phyloP scores from a whole-genome alignment of 805 yeast genomes.

The Starmerella scarabaei region DNA sequence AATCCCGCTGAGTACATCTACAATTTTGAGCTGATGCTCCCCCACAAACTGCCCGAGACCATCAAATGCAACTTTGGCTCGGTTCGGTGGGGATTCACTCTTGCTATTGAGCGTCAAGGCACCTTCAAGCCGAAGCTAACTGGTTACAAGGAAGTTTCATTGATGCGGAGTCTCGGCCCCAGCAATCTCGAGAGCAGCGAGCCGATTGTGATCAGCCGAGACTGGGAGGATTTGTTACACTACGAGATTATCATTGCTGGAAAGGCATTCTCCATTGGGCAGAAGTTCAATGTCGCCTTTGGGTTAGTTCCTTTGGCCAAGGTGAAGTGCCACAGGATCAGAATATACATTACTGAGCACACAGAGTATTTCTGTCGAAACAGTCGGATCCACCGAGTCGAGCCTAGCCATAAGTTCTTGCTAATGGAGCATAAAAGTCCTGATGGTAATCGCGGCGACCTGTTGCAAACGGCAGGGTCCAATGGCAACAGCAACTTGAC shows the following conservation, averaged over 20 bases:
- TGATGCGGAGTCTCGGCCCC: slow-evolving; percentile 67
- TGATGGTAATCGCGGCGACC: slow-evolving; percentile 23
- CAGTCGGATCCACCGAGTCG: slow-evolving; percentile 81
- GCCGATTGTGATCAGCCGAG: slow-evolving; percentile 78
- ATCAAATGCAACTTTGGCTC: slow-evolving; percentile 68
- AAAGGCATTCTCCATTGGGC: slow-evolving; percentile 72
- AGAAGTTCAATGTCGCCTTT: slow-evolving; percentile 72
- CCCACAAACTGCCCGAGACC: slow-evolving; percentile 71
- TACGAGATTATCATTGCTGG: slow-evolving; percentile 88
- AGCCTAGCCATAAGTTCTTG: slow-evolving; percentile 71
- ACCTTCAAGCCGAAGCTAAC: slow-evolving; percentile 67
- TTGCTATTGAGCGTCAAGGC: slow-evolving; percentile 61
- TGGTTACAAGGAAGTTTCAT: slow-evolving; percentile 48
- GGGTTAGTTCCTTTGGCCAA: slow-evolving; percentile 77
- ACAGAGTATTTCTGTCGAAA: slow-evolving; percentile 78
- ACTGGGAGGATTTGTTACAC: slow-evolving; percentile 85
- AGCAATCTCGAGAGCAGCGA: slow-evolving; percentile 77
- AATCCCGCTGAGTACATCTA: slow-evolving; percentile 85
- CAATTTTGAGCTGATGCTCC: slow-evolving; percentile 80
- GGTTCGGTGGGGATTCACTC: slow-evolving; percentile 58
- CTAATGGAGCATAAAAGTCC: slow-evolving; percentile 51
- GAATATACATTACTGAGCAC: slow-evolving; percentile 78
- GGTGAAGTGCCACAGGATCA: slow-evolving; percentile 69
- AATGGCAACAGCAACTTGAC: slow-evolving; percentile 31
- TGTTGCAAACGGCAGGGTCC: slow-evolving; percentile 20